These are phyloP conservation scores for Typha latifolia DNA, from an alignment of 176 grass and related monocot species.

Conservation along the genomic window DNA sequence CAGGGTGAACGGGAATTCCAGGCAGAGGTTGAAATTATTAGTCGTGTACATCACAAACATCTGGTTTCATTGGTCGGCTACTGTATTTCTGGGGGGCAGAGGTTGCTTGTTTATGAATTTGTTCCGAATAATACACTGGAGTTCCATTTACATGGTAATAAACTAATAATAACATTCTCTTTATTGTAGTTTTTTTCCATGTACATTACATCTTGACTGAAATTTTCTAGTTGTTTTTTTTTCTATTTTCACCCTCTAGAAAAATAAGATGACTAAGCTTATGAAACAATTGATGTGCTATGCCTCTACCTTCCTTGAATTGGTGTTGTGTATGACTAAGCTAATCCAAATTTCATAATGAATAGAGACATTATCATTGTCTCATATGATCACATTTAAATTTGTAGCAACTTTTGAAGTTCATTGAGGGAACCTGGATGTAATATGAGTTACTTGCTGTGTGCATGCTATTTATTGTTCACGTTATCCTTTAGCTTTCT, in stretches of 20 bases:
- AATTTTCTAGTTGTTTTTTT: background rate
- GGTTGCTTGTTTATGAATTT: slow-evolving; percentile 69
- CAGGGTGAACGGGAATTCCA: slow-evolving; percentile 81
- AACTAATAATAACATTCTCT: slow-evolving; percentile 1
- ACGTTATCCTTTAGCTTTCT: background rate
- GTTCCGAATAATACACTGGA: slow-evolving; percentile 71
- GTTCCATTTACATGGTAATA: slow-evolving; percentile 73
- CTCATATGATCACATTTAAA: background rate
- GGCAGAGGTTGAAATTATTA: slow-evolving; percentile 81
- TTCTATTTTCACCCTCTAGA: background rate
- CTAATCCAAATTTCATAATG: slow-evolving; percentile 1
- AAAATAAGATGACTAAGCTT: background rate
- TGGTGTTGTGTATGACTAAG: background rate
- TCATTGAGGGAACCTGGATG: background rate
- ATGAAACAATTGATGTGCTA: background rate
- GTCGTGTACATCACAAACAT: slow-evolving; percentile 79
- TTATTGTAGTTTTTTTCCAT: background rate
- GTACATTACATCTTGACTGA: background rate
- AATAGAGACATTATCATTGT: background rate
- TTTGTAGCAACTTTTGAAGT: background rate
- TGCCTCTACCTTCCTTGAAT: background rate
- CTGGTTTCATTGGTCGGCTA: slow-evolving; percentile 66
- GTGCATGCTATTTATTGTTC: background rate
- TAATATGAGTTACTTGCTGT: no score
- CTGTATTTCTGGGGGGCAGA: slow-evolving; percentile 57